Percentiles rank a stretch among this genome's conserved stretches.
Evolutionary conservation across 163 green algal species (phyloP).

Genomic region (Scenedesmus sp.): DNA sequence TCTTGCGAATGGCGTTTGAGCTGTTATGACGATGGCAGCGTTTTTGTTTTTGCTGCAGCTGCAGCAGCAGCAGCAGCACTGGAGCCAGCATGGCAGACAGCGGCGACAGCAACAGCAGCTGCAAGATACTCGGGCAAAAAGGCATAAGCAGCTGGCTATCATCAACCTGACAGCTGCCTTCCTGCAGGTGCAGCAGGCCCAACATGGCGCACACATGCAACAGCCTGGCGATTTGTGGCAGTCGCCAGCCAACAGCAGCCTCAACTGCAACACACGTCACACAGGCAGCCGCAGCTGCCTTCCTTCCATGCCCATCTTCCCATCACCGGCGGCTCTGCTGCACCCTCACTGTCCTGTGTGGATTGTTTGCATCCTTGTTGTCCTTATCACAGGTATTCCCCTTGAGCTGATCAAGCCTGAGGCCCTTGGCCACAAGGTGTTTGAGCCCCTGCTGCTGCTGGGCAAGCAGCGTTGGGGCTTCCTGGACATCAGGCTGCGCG

Average conservation of each 20-base stretch:
- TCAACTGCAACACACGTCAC: neutral
- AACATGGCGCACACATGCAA: neutral
- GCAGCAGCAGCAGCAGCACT: neutral
- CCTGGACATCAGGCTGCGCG: slow-evolving; percentile 98
- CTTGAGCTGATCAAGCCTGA: slow-evolving; percentile 98
- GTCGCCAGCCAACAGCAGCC: neutral
- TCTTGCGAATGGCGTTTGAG: neutral
- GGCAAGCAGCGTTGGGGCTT: slow-evolving; percentile 93
- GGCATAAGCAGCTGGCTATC: neutral
- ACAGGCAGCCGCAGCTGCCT: neutral
- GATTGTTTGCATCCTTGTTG: too few species aligned
- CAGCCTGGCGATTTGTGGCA: neutral
- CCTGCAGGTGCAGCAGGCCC: neutral
- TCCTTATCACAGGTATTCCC: slow-evolving; percentile 92
- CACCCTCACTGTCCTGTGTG: too few species aligned
- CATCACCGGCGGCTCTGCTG: too few species aligned
- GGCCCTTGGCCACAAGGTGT: slow-evolving; percentile 94
- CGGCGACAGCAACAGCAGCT: neutral
- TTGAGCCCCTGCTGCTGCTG: slow-evolving; percentile 98
- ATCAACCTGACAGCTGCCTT: neutral
- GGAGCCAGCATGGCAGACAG: neutral
- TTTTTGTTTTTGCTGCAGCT: neutral
- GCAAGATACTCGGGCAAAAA: neutral
- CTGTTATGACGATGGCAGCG: neutral
- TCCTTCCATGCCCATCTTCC: too few species aligned